Conservation (phyloP, 768 basidiomycete species). For the Suillus cothurnatus region DNA sequence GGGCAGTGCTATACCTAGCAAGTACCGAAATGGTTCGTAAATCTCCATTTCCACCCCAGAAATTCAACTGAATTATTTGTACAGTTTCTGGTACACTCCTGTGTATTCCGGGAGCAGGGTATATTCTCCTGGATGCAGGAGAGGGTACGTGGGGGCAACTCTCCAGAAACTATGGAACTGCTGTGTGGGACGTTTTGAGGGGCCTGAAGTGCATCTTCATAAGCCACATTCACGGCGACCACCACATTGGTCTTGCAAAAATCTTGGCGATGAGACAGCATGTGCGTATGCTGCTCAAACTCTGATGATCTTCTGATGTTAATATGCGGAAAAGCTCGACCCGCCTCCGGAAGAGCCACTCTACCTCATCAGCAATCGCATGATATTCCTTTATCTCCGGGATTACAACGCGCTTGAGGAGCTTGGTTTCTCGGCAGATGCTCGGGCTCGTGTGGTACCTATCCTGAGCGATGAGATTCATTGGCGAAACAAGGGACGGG, state of each 20-base stretch:
- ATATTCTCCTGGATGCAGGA: constrained; percentile 84
- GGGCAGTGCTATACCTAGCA: constrained; percentile 81
- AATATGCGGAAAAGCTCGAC: constrained; percentile 51
- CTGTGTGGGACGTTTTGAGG: constrained; percentile 63
- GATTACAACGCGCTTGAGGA: constrained; percentile 76
- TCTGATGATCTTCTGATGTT: neutral
- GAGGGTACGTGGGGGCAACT: constrained; percentile 95
- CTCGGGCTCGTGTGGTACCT: constrained; percentile 53
- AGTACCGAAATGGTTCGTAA: constrained; percentile 80
- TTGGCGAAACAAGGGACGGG: constrained; percentile 37
- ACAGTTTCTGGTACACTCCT: constrained; percentile 78
- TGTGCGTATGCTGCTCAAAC: constrained; percentile 41
- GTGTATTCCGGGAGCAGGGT: constrained; percentile 69
- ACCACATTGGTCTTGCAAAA: constrained; percentile 81
- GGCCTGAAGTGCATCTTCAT: constrained; percentile 80
- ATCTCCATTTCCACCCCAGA: neutral
- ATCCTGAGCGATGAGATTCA: constrained; percentile 60
- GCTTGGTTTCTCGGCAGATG: constrained; percentile 56
- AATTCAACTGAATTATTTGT: neutral
- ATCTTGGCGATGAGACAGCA: constrained; percentile 69
- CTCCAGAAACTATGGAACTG: constrained; percentile 68
- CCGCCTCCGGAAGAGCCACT: constrained; percentile 64
- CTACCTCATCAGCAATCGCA: constrained; percentile 65
- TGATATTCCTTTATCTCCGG: constrained; percentile 64
- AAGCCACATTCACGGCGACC: constrained; percentile 92